Conservation (phyloP, 768 basidiomycete species). For the Suillus paluster region DNA sequence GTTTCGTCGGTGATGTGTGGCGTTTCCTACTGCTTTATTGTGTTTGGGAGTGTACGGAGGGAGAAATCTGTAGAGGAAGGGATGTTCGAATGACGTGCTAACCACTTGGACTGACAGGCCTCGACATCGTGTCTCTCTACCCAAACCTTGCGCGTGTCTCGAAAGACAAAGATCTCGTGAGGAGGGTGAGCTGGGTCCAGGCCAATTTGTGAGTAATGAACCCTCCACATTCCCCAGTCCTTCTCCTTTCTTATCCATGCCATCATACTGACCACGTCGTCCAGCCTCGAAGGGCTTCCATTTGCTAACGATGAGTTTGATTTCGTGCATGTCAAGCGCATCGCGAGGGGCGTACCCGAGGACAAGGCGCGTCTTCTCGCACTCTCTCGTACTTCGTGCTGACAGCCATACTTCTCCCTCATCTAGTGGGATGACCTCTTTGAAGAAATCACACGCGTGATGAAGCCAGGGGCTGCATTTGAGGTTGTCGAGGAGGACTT, state of each 20-base stretch:
- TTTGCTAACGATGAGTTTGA: slow-evolving; percentile 78
- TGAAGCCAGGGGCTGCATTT: slow-evolving; percentile 76
- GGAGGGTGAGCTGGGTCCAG: slow-evolving; percentile 72
- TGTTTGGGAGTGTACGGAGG: too few species aligned
- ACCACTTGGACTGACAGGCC: slow-evolving; percentile 56
- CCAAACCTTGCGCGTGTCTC: slow-evolving; percentile 68
- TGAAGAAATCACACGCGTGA: slow-evolving; percentile 71
- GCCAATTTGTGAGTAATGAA: slow-evolving; percentile 64
- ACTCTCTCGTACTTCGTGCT: not conserved
- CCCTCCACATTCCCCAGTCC: not conserved
- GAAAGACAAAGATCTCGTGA: slow-evolving; percentile 51
- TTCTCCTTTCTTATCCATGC: too few species aligned
- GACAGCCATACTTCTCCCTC: not conserved
- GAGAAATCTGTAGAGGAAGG: too few species aligned
- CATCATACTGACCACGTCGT: not conserved
- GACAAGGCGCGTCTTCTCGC: slow-evolving; percentile 53
- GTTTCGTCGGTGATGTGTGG: not conserved
- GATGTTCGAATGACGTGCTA: not conserved
- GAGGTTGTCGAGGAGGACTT: slow-evolving; percentile 82
- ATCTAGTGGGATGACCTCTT: slow-evolving; percentile 67
- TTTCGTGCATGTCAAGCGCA: slow-evolving; percentile 76
- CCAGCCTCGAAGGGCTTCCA: slow-evolving; percentile 68
- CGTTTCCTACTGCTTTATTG: not conserved
- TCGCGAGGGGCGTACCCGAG: slow-evolving; percentile 77
- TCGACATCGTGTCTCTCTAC: slow-evolving; percentile 75